phyloP scores from a whole-genome alignment of 495 filamentous ascomycete species.

The Neurospora sp. region DNA sequence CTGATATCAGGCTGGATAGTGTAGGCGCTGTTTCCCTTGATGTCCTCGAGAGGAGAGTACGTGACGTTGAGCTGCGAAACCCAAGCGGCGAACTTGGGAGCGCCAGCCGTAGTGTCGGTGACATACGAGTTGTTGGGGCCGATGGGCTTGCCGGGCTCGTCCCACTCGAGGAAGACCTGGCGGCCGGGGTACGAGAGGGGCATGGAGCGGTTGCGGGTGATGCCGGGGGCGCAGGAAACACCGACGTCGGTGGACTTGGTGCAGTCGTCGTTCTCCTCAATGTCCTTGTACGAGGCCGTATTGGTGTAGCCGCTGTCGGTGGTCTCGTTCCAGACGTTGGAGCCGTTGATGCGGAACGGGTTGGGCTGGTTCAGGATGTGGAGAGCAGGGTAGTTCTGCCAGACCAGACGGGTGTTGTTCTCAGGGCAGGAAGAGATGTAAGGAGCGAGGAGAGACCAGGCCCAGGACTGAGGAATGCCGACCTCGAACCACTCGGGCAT shows the following conservation, averaged over 20 bases:
- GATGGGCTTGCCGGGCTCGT: constrained; percentile 53
- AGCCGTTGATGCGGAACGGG: constrained; percentile 48
- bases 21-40: constrained; percentile 44
- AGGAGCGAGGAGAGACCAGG: constrained; percentile 76
- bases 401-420: constrained; percentile 64
- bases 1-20: constrained; percentile 59
- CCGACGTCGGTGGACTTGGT: constrained; percentile 40
- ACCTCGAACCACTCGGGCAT: constrained; percentile 81
- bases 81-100: constrained; percentile 64
- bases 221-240: constrained; percentile 48
- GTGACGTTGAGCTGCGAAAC: constrained; percentile 78
- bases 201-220: constrained; percentile 54
- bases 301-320: constrained; percentile 36
- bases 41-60: constrained; percentile 56
- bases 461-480: constrained; percentile 77
- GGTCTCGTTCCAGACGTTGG: constrained; percentile 45
- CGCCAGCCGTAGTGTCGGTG: constrained; percentile 47
- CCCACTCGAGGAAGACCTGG: constrained; percentile 62
- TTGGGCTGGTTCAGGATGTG: constrained; percentile 71
- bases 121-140: constrained; percentile 79
- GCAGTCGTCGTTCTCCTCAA: constrained; percentile 37
- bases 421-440: constrained; percentile 72
- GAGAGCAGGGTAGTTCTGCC: constrained; percentile 83
- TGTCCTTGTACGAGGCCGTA: constrained; percentile 24
- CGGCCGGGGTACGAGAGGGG: constrained; percentile 71